Evolutionary conservation across 1,139 yeast genomes (phyloP).

Genomic region (Zygosaccharomyces pseudobailii): DNA sequence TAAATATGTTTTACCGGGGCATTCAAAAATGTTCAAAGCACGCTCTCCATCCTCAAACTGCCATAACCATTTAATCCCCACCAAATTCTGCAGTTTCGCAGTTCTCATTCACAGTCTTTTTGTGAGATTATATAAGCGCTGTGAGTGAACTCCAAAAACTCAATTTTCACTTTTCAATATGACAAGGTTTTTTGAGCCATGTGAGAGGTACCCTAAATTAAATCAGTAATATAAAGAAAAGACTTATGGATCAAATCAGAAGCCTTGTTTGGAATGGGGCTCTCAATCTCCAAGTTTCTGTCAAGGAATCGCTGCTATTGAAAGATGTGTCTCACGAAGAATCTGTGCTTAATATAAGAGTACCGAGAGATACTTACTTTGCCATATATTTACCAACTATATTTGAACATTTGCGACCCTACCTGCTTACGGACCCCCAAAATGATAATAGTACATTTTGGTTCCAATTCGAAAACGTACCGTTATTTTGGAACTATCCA

Average conservation of each 20-base stretch:
- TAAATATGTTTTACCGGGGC: conserved; percentile 20
- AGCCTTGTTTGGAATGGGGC: conserved; percentile 52
- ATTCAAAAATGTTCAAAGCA: conserved; percentile 17
- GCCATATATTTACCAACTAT: conserved; percentile 46
- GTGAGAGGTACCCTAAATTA: too few species aligned
- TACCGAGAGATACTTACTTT: conserved; percentile 53
- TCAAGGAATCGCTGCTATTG: conserved; percentile 20
- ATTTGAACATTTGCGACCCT: conserved; percentile 42
- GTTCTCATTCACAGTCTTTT: conserved; percentile 4
- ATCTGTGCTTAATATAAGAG: conserved; percentile 16
- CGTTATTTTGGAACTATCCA: conserved; percentile 77
- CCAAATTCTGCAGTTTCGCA: conserved; percentile 5
- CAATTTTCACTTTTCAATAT: too few species aligned
- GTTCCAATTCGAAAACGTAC: conserved; percentile 62
- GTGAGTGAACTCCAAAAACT: too few species aligned
- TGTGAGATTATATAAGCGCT: too few species aligned
- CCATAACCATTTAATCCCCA: conserved; percentile 24
- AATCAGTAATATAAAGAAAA: too few species aligned
- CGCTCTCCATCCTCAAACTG: conserved; percentile 20
- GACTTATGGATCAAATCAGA: conserved; percentile 35
- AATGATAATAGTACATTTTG: conserved; percentile 41
- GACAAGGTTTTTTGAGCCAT: too few species aligned
- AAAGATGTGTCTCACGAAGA: conserved; percentile 9
- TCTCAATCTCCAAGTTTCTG: conserved; percentile 39
- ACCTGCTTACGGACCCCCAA: conserved; percentile 33